A percentile compares a stretch with the other conserved stretches of the same genome.
These are phyloP conservation scores for Lablab purpureus DNA, from an alignment of 306 rosid species.

Conservation along the genomic window DNA sequence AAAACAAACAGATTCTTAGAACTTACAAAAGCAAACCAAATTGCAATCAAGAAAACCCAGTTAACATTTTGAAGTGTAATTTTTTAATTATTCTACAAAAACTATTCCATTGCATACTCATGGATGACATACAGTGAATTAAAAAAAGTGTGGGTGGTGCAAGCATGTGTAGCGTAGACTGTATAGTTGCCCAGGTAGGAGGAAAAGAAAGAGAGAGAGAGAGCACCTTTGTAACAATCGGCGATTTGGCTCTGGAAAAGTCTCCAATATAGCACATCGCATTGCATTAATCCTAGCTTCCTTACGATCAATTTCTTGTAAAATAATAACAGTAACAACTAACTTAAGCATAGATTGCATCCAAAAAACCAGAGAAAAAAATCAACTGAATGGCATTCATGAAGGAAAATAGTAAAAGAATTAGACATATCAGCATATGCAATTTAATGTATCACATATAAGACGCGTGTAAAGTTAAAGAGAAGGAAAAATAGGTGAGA, in stretches of 20 bases:
- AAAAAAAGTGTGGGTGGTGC: background rate
- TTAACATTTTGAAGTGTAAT: background rate
- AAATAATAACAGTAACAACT: constrained; percentile 43
- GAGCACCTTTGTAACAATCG: constrained; percentile 88
- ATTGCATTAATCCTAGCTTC: constrained; percentile 87
- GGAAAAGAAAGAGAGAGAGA: constrained; percentile 10
- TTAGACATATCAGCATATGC: background rate
- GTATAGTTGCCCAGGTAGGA: background rate
- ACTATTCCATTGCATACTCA: constrained; percentile 24
- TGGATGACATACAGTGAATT: constrained; percentile 15
- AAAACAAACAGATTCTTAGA: background rate
- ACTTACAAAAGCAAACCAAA: background rate
- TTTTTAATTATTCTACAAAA: background rate
- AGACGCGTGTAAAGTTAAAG: background rate
- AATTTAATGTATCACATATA: background rate
- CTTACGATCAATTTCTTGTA: constrained; percentile 87
- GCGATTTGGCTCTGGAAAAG: constrained; percentile 98
- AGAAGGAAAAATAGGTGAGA: background rate
- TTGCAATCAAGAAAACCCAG: background rate
- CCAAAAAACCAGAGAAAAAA: constrained; percentile 30
- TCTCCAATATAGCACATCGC: constrained; percentile 87
- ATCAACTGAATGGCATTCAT: background rate
- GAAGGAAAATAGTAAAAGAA: background rate
- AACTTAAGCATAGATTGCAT: constrained; percentile 27
- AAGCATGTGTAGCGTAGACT: no score